Evolutionary conservation across 2,329 filamentous ascomycete genomes (phyloP).

Genomic region (Fusarium sacchari): DNA sequence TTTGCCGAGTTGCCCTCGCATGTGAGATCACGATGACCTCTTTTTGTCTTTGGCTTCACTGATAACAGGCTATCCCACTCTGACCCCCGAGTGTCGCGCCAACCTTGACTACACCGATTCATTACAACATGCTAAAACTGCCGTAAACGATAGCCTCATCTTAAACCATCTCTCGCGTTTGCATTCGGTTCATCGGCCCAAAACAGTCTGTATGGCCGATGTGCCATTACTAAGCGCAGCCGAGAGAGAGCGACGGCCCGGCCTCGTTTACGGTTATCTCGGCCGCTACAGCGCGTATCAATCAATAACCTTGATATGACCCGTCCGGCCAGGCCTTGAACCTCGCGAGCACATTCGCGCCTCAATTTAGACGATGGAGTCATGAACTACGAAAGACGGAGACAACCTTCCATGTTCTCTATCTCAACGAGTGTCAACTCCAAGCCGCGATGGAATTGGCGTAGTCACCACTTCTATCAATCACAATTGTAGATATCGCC

Average conservation of each 20-base stretch:
- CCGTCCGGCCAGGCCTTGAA: background rate
- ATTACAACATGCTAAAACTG: background rate
- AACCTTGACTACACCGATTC: background rate
- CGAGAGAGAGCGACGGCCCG: background rate
- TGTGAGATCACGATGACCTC: background rate
- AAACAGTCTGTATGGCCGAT: background rate
- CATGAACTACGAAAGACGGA: background rate
- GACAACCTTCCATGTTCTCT: background rate
- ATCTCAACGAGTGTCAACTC: background rate
- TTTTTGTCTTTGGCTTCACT: background rate
- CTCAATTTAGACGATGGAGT: background rate
- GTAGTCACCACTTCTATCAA: rapidly evolving
- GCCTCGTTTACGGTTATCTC: background rate
- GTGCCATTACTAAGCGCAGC: background rate
- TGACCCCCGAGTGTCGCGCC: background rate
- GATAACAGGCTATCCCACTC: background rate
- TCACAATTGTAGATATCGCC: background rate
- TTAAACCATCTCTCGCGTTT: background rate
- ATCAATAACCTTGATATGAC: background rate
- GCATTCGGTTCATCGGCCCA: background rate
- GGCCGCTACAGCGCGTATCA: background rate
- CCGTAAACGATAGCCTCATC: background rate
- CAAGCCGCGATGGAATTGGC: rapidly evolving
- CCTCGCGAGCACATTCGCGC: background rate
- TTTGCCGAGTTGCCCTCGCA: background rate